Base-by-base conservation (phyloP, 257 asterid genomes). In the Solanum habrochaites region DNA sequence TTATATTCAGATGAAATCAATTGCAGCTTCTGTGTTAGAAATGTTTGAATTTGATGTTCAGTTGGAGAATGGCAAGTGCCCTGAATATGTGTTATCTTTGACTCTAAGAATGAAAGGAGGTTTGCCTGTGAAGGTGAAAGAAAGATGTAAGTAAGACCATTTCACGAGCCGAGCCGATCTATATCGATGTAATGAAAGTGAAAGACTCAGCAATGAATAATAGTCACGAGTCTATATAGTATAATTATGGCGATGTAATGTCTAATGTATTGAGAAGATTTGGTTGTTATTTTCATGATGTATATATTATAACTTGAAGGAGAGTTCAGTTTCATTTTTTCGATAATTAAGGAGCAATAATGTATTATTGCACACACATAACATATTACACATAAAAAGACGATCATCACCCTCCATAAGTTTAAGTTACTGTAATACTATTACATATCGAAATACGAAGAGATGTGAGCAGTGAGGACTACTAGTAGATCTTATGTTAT, bases 71-170 rank as follows among this genome's bases (percentile, higher is more conserved):
- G 98, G 90, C 0, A 91, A 89, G 72, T 81, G 88, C 58, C 99
- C 99, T 56, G 90, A 94, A 82, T 85, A 88, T 87, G 56, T 95
- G 88, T 84, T 94, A 42, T 94, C 99, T 86, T 88, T 97, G 92
- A 97, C 99, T 3, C 88, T 95, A 8, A 91, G 96, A 89, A 94
- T 97, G 90, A 95, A 95, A 86, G 96, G 97, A 86, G 98, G 97
- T 39, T 87, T 97, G n/a, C 90, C 89, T 13, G 95, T 93, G 4
- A 91, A 78, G 87, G 90, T 95, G 6, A 93, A 88, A 86, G 91
- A 96, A 78, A 93, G 98, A 86, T 37, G 43, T 21, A 71, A 67
- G 52, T 29, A 71, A 67, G 45, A 29, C 2, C 42, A 31, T 69
- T 69, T 15, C n/a, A 69, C 13, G 75, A 29, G 75, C 18, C 13